Conservation (phyloP, 257 asterid genomes). For the Eustoma russellianum region DNA sequence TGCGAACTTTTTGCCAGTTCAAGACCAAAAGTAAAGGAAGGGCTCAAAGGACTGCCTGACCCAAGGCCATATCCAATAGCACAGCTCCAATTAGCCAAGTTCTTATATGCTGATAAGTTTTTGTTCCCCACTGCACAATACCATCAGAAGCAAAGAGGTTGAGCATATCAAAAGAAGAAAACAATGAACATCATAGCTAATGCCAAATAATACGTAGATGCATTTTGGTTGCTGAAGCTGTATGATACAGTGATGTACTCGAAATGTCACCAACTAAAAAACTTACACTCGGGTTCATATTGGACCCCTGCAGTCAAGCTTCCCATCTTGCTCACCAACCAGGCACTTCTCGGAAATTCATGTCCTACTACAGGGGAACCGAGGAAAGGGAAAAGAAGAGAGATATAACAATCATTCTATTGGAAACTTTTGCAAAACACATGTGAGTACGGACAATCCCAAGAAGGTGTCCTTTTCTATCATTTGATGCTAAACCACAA, state of each 20-base stretch:
- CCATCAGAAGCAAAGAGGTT: conserved; percentile 9
- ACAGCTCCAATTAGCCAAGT: conserved; percentile 87
- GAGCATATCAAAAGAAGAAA: not conserved
- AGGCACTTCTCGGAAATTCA: conserved; percentile 70
- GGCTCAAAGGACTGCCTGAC: conserved; percentile 88
- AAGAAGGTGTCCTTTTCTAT: too few species aligned
- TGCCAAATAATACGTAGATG: not conserved
- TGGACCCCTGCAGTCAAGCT: conserved; percentile 89
- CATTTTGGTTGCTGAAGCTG: too few species aligned
- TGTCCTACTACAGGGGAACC: conserved; percentile 34
- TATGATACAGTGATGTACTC: not conserved
- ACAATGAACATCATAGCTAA: not conserved
- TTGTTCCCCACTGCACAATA: conserved; percentile 51
- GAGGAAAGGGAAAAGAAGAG: conserved; percentile 1
- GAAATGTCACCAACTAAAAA: conserved; percentile 5
- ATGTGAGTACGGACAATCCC: too few species aligned
- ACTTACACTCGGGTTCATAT: conserved; percentile 76
- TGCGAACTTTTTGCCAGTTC: conserved; percentile 79
- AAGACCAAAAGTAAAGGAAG: conserved; percentile 86
- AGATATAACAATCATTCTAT: conserved; percentile 1
- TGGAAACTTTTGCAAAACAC: not conserved
- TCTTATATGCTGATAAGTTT: conserved; percentile 45
- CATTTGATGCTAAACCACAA: too few species aligned
- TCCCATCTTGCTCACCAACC: conserved; percentile 92
- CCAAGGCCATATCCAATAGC: conserved; percentile 87